phyloP scores from a whole-genome alignment of 805 yeast species.

The Wickerhamiella qilinensis region DNA sequence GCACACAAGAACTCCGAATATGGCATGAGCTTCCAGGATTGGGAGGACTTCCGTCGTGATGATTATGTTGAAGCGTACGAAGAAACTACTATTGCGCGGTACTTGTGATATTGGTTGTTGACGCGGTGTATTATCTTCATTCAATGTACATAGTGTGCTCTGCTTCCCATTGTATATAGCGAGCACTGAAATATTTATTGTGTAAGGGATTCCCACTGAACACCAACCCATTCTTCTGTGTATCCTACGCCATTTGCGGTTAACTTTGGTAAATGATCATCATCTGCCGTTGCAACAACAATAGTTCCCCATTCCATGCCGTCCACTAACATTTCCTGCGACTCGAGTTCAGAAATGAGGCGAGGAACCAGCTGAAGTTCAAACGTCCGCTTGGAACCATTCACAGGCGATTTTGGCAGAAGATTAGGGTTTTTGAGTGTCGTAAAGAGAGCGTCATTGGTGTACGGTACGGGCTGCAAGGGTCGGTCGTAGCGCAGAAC shows the following conservation, averaged over 20 bases:
- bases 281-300: conserved; percentile 58
- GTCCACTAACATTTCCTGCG: conserved; percentile 29
- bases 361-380: conserved; percentile 94
- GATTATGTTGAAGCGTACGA: conserved; percentile 64
- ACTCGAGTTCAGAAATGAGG: conserved; percentile 67
- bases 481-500: conserved; percentile 72
- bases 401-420: conserved; percentile 52
- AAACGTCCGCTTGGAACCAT: conserved; percentile 34
- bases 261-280: conserved; percentile 39
- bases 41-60: conserved; percentile 57
- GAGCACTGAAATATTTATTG: too few species aligned
- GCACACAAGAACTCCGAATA: conserved; percentile 81
- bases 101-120: too few species aligned
- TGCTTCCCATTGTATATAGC: neutral
- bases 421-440: conserved; percentile 24
- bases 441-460: conserved; percentile 41
- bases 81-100: conserved; percentile 41
- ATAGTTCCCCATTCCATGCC: conserved; percentile 99
- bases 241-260: conserved; percentile 63
- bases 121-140: too few species aligned
- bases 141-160: conserved; percentile 1
- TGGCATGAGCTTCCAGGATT: conserved; percentile 56
- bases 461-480: conserved; percentile 63
- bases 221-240: conserved; percentile 65
- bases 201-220: conserved; percentile 60